These are phyloP conservation scores for Solanum chmielewskii DNA, from an alignment of 257 asterid genomes.

Conservation along the genomic window DNA sequence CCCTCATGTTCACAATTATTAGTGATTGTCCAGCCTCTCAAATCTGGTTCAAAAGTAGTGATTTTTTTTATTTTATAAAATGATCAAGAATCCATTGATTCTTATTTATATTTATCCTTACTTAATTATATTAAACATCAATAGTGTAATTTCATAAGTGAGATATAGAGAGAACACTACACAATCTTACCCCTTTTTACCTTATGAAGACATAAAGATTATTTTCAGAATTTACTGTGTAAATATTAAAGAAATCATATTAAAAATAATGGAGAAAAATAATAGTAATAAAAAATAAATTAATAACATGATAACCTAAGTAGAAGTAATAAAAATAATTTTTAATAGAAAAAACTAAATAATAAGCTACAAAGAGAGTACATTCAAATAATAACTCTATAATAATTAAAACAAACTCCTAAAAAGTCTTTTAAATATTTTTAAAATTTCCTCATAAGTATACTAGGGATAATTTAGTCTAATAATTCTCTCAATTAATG, in stretches of 20 bases:
- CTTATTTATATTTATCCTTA: background rate
- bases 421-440: background rate
- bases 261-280: too few species aligned
- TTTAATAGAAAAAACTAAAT: too few species aligned
- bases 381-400: background rate
- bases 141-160: too few species aligned
- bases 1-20: background rate
- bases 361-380: background rate
- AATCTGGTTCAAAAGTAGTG: background rate
- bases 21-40: background rate
- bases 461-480: background rate
- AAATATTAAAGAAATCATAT: background rate
- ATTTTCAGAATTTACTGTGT: accelerated
- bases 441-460: background rate
- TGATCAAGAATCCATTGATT: background rate
- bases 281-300: too few species aligned
- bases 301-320: background rate
- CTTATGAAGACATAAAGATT: too few species aligned
- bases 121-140: background rate
- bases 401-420: too few species aligned
- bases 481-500: background rate
- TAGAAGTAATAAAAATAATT: background rate
- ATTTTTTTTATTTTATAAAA: background rate
- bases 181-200: too few species aligned
- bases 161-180: too few species aligned